phyloP scores from a whole-genome alignment of 2,329 filamentous ascomycete genomes.

The Talaromyces sp. region DNA sequence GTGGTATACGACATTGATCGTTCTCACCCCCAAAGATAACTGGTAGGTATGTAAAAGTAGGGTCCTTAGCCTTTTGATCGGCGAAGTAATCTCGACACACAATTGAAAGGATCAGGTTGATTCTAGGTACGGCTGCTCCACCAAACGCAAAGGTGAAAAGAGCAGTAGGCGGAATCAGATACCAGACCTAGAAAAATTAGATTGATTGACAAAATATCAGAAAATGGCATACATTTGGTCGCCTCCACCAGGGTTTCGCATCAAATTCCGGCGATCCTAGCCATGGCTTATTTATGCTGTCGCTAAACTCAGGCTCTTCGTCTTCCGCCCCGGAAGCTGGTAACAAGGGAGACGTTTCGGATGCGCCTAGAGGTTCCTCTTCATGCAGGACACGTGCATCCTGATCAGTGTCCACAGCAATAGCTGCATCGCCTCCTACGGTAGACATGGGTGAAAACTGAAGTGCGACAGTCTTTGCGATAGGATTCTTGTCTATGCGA shows the following conservation, averaged over 20 bases:
- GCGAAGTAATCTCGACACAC: conserved; percentile 80
- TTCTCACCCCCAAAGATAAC: conserved; percentile 68
- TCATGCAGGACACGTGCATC: conserved; percentile 26
- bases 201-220: not conserved
- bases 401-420: conserved; percentile 32
- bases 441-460: not conserved
- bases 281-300: conserved; percentile 17
- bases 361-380: conserved; percentile 13
- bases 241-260: conserved; percentile 48
- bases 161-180: conserved; percentile 76
- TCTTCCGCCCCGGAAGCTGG: conserved; percentile 12
- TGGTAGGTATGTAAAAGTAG: conserved; percentile 58
- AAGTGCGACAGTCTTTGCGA: not conserved
- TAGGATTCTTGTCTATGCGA: not conserved
- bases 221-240: conserved; percentile 42
- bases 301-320: conserved; percentile 8
- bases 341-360: conserved; percentile 30
- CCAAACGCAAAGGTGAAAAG: conserved; percentile 84
- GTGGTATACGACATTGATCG: conserved; percentile 72
- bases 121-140: conserved; percentile 76
- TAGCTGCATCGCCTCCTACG: conserved; percentile 26
- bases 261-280: conserved; percentile 33
- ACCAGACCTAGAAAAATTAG: conserved; percentile 60
- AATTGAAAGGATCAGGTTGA: conserved; percentile 80
- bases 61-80: conserved; percentile 59